A percentile compares a stretch with the other conserved stretches of the same genome.
phyloP scores from a whole-genome alignment of 148 eudicot species.

The Heliamphora exappendiculata region DNA sequence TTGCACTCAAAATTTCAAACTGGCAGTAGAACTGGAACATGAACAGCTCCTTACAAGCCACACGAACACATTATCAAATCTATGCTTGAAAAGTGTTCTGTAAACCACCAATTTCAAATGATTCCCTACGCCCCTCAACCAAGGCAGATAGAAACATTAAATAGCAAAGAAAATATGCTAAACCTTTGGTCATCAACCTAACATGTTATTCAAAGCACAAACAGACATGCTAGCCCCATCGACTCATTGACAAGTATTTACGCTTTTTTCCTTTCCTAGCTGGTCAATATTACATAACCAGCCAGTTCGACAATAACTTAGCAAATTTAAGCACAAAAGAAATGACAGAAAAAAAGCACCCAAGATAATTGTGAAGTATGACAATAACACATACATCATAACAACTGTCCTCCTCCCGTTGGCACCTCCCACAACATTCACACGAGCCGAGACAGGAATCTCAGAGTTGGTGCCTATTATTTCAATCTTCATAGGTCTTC shows the following conservation, averaged over 20 bases:
- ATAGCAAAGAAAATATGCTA: background rate
- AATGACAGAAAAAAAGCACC: background rate
- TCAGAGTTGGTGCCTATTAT: conserved; percentile 47
- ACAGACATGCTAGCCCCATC: background rate
- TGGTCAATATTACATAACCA: background rate
- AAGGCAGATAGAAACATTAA: background rate
- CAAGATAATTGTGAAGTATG: background rate
- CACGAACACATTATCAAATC: background rate
- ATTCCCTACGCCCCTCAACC: background rate
- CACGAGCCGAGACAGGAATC: conserved; percentile 64
- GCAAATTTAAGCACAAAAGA: background rate
- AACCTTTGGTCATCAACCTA: background rate
- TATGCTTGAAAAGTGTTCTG: background rate
- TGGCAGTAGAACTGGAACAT: background rate
- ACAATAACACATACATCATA: conserved; percentile 41
- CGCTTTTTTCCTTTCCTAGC: background rate
- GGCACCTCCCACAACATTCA: conserved; percentile 64
- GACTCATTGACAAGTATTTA: background rate
- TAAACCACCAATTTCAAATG: background rate
- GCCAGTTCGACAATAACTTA: background rate
- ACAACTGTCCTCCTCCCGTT: conserved; percentile 73
- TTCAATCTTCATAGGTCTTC: conserved; percentile 89
- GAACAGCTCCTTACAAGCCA: background rate
- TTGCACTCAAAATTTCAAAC: background rate
- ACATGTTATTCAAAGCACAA: background rate